Conservation (phyloP, 2,329 filamentous ascomycete genomes). For the Xylaria sp. region DNA sequence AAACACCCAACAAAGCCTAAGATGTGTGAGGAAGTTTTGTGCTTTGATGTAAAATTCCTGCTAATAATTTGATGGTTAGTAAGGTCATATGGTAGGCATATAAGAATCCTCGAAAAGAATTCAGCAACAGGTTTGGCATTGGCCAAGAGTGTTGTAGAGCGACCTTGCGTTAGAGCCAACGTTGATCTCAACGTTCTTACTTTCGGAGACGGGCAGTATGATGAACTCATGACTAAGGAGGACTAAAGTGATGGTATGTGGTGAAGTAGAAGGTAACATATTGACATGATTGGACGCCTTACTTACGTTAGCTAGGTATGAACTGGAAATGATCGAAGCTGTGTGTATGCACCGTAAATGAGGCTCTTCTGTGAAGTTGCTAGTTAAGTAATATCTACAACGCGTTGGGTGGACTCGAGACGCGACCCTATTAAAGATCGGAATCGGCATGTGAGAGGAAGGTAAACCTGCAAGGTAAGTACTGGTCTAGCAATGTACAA, state of each 20-base stretch:
- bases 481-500: too few species aligned
- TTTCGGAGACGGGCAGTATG: too few species aligned
- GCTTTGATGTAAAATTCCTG: background rate
- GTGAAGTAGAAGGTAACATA: too few species aligned
- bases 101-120: background rate
- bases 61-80: background rate
- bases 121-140: background rate
- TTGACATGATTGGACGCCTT: background rate
- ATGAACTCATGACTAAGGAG: too few species aligned
- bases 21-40: background rate
- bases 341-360: background rate
- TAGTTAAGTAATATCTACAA: background rate
- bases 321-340: background rate
- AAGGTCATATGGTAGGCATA: background rate
- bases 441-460: constrained; percentile 5
- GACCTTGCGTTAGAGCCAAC: too few species aligned
- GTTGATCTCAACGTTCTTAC: too few species aligned
- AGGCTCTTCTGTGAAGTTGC: background rate
- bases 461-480: too few species aligned
- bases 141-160: background rate
- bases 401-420: constrained; percentile 31
- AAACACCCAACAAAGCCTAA: background rate
- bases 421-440: constrained; percentile 38
- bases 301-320: constrained; percentile 6
- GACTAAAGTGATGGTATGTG: too few species aligned